Conservation (phyloP, 1,139 yeast genomes). For the Saccharomyces hybrid region DNA sequence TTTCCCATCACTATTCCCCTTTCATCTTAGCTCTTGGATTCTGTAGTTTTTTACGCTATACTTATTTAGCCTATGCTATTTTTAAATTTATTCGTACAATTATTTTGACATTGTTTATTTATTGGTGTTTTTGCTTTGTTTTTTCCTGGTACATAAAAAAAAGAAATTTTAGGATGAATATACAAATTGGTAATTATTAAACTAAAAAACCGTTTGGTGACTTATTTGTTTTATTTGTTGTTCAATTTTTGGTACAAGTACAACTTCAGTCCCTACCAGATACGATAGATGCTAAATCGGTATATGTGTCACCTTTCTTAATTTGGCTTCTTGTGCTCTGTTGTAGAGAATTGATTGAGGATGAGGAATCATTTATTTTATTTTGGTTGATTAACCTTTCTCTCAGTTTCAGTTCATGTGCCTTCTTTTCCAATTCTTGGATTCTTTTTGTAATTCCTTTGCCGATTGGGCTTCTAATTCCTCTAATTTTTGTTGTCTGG, state of each 20-base stretch:
- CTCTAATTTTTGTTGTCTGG: slow-evolving; percentile 69
- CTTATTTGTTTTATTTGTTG: not conserved
- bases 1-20: not conserved
- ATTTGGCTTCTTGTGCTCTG: slow-evolving; percentile 20
- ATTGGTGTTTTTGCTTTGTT: not conserved
- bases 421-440: slow-evolving; percentile 67
- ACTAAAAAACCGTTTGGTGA: not conserved
- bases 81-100: not conserved
- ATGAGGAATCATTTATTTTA: slow-evolving; percentile 11
- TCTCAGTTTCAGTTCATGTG: slow-evolving; percentile 61
- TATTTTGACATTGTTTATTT: not conserved
- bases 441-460: slow-evolving; percentile 63
- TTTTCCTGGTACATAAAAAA: not conserved
- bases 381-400: slow-evolving; percentile 43
- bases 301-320: slow-evolving; percentile 47
- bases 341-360: slow-evolving; percentile 6
- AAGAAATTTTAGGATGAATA: not conserved
- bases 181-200: not conserved
- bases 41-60: not conserved
- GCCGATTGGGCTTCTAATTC: slow-evolving; percentile 75
- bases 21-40: not conserved
- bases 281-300: slow-evolving; percentile 45
- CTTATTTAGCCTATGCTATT: slow-evolving; percentile 1
- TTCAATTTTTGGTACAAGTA: slow-evolving; percentile 1
- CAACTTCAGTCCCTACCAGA: slow-evolving; percentile 22